Evolutionary conservation across 164 flowering plant genomes (phyloP).

Genomic region (Cinnamomum chago): DNA sequence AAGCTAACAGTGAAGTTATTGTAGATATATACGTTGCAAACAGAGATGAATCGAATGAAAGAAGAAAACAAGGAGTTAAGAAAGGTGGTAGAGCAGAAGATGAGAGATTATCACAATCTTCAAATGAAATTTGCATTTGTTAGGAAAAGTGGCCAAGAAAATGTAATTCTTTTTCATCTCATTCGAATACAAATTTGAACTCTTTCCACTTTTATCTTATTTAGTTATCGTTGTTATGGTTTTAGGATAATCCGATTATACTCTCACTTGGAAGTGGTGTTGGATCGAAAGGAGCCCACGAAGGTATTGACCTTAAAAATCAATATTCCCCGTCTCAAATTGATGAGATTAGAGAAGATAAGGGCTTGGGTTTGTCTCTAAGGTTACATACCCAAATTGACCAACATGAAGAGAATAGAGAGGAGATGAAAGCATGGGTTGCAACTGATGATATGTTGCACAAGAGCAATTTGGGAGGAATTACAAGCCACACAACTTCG

Average conservation of each 20-base stretch:
- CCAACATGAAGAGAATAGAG: conserved; percentile 13
- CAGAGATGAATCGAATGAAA: conserved; percentile 54
- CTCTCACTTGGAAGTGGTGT: conserved; percentile 30
- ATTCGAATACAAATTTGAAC: background rate
- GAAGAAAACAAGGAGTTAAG: conserved; percentile 61
- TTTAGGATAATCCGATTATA: conserved; percentile 34
- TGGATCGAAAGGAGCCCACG: conserved; percentile 6
- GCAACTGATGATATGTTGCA: conserved; percentile 21
- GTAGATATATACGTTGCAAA: conserved; percentile 42
- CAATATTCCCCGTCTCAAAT: conserved; percentile 10
- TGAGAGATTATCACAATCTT: conserved; percentile 60
- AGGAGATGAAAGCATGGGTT: conserved; percentile 9
- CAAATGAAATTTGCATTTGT: conserved; percentile 43
- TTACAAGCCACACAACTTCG: conserved; percentile 27
- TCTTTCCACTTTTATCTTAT: background rate
- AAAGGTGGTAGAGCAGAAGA: conserved; percentile 56
- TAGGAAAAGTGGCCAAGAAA: conserved; percentile 19
- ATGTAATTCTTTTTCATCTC: conserved; percentile 8
- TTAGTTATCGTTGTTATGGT: background rate
- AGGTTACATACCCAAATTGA: conserved; percentile 30
- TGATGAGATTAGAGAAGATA: conserved; percentile 19
- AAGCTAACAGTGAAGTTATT: background rate
- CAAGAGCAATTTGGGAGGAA: conserved; percentile 27
- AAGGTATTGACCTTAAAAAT: conserved; percentile 4
- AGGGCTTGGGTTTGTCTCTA: conserved; percentile 52